Percentiles rank a stretch among this genome's conserved stretches.
Conservation (phyloP, 208 protist genomes). For the Trichomonas vaginalis region DNA sequence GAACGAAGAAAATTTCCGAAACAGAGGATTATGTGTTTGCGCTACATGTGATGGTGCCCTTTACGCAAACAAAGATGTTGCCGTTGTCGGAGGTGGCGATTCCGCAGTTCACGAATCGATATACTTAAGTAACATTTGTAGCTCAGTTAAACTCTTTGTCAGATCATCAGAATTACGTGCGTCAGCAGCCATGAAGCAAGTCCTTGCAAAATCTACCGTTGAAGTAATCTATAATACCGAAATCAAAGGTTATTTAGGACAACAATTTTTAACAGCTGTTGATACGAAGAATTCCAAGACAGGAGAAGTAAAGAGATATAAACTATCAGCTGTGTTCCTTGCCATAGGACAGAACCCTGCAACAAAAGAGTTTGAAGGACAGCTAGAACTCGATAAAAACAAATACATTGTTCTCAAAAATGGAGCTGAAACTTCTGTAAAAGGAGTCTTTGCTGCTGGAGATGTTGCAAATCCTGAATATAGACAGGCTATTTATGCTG, state of each 20-base stretch:
- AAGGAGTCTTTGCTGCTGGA: conserved; percentile 57
- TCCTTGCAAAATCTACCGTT: conserved; percentile 21
- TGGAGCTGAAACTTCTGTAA: conserved; percentile 30
- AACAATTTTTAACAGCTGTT: conserved; percentile 22
- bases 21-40: conserved; percentile 49
- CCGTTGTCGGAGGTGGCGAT: conserved; percentile 52
- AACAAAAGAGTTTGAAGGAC: conserved; percentile 30
- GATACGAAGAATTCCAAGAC: not conserved
- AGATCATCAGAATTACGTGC: conserved; percentile 49
- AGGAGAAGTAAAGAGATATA: not conserved
- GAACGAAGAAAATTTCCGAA: conserved; percentile 40
- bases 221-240: conserved; percentile 38
- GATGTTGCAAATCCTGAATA: conserved; percentile 54
- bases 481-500: conserved; percentile 58
- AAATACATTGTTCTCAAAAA: conserved; percentile 43
- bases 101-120: conserved; percentile 50
- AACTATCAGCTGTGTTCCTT: conserved; percentile 47
- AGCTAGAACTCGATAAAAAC: conserved; percentile 44
- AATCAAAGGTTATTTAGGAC: conserved; percentile 26
- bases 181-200: conserved; percentile 50
- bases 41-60: conserved; percentile 50
- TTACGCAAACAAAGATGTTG: conserved; percentile 23
- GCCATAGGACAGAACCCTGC: conserved; percentile 58
- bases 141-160: conserved; percentile 51
- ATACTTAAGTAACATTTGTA: conserved; percentile 45